Percentiles rank a stretch among this genome's conserved stretches.
Evolutionary conservation across 805 yeast genomes (phyloP).

Genomic region (Schwanniomyces pseudopolymorphus): DNA sequence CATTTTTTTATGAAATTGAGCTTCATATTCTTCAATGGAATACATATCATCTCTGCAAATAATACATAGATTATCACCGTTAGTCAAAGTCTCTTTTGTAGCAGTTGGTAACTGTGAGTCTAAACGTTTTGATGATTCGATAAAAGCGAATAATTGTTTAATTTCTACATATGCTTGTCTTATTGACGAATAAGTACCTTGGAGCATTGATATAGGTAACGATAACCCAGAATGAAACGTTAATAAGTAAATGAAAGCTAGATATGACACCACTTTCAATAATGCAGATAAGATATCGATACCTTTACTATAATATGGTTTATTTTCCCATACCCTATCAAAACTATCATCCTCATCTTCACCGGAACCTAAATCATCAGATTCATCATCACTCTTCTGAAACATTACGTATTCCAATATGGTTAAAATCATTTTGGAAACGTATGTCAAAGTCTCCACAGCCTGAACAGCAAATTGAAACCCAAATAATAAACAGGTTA

Average conservation of each 20-base stretch:
- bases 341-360: slow-evolving; percentile 34
- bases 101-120: slow-evolving; percentile 67
- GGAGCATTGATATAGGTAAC: slow-evolving; percentile 38
- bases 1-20: slow-evolving; percentile 16
- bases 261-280: slow-evolving; percentile 27
- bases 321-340: slow-evolving; percentile 74
- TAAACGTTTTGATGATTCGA: slow-evolving; percentile 60
- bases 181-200: slow-evolving; percentile 46
- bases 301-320: slow-evolving; percentile 56
- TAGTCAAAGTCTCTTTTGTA: slow-evolving; percentile 52
- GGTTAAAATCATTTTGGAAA: slow-evolving; percentile 50
- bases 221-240: slow-evolving; percentile 29
- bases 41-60: slow-evolving; percentile 91
- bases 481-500: slow-evolving; percentile 65
- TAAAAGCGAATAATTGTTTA: slow-evolving; percentile 46
- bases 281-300: slow-evolving; percentile 54
- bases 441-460: slow-evolving; percentile 48
- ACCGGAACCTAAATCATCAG: background rate
- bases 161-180: slow-evolving; percentile 26
- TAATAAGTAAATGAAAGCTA: slow-evolving; percentile 33
- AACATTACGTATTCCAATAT: slow-evolving; percentile 53
- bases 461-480: slow-evolving; percentile 71
- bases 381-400: slow-evolving; percentile 28
- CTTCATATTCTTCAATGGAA: slow-evolving; percentile 37
- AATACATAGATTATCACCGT: slow-evolving; percentile 68